Evolutionary conservation across 805 yeast species (phyloP).

Genomic region (Sugiyamaella boreocaroliniensis): DNA sequence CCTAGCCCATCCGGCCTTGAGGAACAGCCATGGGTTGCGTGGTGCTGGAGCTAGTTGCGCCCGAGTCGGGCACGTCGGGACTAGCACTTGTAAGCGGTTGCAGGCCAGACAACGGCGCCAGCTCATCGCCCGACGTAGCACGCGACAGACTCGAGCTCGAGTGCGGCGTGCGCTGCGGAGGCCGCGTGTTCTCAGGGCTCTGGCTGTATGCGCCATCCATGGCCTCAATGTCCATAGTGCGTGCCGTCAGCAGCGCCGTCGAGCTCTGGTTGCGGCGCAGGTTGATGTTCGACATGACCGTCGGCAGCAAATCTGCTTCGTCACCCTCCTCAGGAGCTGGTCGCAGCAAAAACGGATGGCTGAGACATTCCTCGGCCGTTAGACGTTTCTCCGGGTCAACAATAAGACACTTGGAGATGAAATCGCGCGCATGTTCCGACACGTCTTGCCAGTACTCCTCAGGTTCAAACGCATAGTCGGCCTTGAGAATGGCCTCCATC

Average conservation of each 20-base stretch:
- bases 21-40: background rate
- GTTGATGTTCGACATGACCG: conserved; percentile 22
- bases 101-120: background rate
- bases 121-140: conserved; percentile 7
- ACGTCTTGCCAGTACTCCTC: conserved; percentile 49
- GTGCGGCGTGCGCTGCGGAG: conserved; percentile 5
- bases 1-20: too few species aligned
- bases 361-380: conserved; percentile 39
- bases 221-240: conserved; percentile 12
- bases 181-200: conserved; percentile 24
- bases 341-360: conserved; percentile 39
- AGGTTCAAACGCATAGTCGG: conserved; percentile 60
- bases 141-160: conserved; percentile 5
- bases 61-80: background rate
- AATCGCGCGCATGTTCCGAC: conserved; percentile 48
- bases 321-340: conserved; percentile 11
- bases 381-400: conserved; percentile 42
- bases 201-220: conserved; percentile 32
- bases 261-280: conserved; percentile 13
- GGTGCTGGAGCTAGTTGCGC: background rate
- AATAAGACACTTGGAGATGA: conserved; percentile 48
- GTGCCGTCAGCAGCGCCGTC: conserved; percentile 5
- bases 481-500: conserved; percentile 49
- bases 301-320: conserved; percentile 31
- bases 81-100: conserved; percentile 1